phyloP scores from a whole-genome alignment of 208 protist species.

The Porcisia hertigi region DNA sequence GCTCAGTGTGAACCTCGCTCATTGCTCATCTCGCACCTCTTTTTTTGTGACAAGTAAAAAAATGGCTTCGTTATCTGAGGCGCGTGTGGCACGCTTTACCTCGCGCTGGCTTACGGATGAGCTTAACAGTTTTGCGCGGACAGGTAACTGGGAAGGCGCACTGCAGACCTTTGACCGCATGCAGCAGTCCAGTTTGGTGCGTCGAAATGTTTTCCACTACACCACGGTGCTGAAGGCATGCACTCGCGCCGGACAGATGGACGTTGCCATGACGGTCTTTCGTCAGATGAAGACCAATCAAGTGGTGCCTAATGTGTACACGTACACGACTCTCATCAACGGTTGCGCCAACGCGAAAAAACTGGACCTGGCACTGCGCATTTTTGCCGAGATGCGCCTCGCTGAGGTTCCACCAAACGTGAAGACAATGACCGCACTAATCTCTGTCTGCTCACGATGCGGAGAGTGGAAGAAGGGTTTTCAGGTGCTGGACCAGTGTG shows the following conservation, averaged over 20 bases:
- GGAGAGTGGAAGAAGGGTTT: slow-evolving; percentile 78
- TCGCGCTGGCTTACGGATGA: slow-evolving; percentile 89
- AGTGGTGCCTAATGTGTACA: slow-evolving; percentile 87
- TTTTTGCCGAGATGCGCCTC: slow-evolving; percentile 83
- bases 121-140: slow-evolving; percentile 63
- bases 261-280: slow-evolving; percentile 65
- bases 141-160: slow-evolving; percentile 84
- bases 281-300: slow-evolving; percentile 70
- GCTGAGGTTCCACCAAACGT: slow-evolving; percentile 79
- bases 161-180: slow-evolving; percentile 65
- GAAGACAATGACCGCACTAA: slow-evolving; percentile 75
- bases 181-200: slow-evolving; percentile 67
- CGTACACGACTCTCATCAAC: slow-evolving; percentile 86
- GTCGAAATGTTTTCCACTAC: slow-evolving; percentile 90
- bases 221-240: slow-evolving; percentile 86
- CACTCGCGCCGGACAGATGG: slow-evolving; percentile 68
- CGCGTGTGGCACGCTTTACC: slow-evolving; percentile 66
- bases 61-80: slow-evolving; percentile 73
- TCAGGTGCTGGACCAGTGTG: slow-evolving; percentile 72
- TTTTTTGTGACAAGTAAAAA: not conserved
- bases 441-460: slow-evolving; percentile 54
- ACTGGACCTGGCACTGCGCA: slow-evolving; percentile 58
- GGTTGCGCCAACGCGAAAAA: slow-evolving; percentile 59
- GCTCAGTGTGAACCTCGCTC: not conserved
- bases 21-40: not conserved